Evolutionary conservation across 108 stramenopile genomes (phyloP).

Genomic region (Conticribra weissflogii): DNA sequence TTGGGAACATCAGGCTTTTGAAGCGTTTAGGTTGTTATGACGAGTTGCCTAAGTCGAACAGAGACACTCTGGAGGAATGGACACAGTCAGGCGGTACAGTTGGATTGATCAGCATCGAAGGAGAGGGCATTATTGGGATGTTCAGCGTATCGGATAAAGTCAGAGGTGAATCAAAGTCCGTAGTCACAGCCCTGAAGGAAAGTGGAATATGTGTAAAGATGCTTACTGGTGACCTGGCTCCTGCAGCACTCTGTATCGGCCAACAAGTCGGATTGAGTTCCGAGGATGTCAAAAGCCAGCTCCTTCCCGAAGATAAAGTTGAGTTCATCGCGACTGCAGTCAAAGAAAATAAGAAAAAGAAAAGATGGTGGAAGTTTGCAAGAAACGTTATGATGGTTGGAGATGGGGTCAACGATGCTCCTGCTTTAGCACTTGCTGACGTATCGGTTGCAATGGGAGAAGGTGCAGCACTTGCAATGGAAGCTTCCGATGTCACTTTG

Average conservation of each 20-base stretch:
- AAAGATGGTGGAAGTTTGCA: constrained; percentile 18
- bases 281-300: constrained; percentile 54
- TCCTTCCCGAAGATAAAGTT: constrained; percentile 80
- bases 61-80: constrained; percentile 56
- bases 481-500: constrained; percentile 80
- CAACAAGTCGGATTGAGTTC: constrained; percentile 58
- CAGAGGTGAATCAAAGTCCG: constrained; percentile 57
- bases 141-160: constrained; percentile 78
- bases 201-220: constrained; percentile 84
- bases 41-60: constrained; percentile 23
- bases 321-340: constrained; percentile 38
- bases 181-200: constrained; percentile 62
- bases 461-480: constrained; percentile 96
- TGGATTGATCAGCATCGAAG: constrained; percentile 76
- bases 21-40: constrained; percentile 58
- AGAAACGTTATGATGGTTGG: constrained; percentile 85
- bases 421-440: constrained; percentile 91
- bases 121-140: constrained; percentile 71
- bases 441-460: constrained; percentile 96
- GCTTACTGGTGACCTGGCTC: constrained; percentile 92
- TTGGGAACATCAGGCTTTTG: constrained; percentile 77
- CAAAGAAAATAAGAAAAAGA: constrained; percentile 9
- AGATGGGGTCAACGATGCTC: constrained; percentile 97
- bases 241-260: constrained; percentile 87
- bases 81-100: constrained; percentile 56